Conservation (phyloP, 345 rosid species). For the Heritiera littoralis region DNA sequence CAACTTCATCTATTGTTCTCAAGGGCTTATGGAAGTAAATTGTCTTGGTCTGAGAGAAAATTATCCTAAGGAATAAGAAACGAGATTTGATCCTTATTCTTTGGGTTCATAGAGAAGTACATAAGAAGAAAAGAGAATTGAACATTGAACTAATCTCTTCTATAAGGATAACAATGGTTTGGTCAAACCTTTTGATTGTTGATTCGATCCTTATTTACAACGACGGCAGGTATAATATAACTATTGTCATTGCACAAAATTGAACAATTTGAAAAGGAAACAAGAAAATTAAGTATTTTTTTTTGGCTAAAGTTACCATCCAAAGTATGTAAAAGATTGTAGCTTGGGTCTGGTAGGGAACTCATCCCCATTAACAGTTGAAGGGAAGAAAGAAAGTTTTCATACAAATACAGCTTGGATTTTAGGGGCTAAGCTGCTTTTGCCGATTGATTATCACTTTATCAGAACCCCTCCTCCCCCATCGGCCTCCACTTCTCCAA, state of each 20-base stretch:
- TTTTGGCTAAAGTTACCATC: neutral
- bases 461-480: neutral
- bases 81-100: neutral
- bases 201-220: neutral
- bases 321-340: neutral
- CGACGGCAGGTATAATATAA: neutral
- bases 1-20: neutral
- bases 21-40: neutral
- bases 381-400: neutral
- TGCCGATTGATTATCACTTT: neutral
- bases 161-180: no score
- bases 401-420: neutral
- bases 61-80: neutral
- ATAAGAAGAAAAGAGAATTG: no score
- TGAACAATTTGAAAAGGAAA: neutral
- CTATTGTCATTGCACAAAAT: neutral
- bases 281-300: neutral
- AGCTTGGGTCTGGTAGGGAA: neutral
- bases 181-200: no score
- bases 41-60: neutral
- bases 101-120: no score
- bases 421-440: neutral
- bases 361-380: neutral
- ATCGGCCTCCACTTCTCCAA: neutral
- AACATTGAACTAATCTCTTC: no score